Conservation (phyloP, 805 yeast species). For the Yamadazyma akitaensis region DNA sequence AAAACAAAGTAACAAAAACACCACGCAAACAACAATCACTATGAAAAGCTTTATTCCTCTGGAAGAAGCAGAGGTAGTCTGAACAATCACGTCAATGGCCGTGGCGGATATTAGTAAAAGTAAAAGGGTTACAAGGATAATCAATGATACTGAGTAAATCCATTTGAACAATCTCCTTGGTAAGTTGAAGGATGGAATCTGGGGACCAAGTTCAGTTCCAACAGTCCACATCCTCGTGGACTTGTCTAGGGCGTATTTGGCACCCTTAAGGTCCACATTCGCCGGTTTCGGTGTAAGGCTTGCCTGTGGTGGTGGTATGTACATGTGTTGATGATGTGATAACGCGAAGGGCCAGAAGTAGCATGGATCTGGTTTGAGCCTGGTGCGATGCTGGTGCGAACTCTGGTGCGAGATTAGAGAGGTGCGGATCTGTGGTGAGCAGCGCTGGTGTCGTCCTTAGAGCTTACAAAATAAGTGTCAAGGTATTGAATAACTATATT, state of each 20-base stretch:
- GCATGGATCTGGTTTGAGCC: background rate
- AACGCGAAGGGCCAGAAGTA: background rate
- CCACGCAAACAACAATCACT: constrained; percentile 67
- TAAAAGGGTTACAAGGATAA: constrained; percentile 20
- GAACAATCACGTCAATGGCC: constrained; percentile 74
- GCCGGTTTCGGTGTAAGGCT: background rate
- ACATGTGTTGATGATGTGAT: background rate
- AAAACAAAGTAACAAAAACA: constrained; percentile 50
- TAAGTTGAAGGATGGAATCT: constrained; percentile 12
- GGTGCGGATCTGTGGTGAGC: no score
- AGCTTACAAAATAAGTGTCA: no score
- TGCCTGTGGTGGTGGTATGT: constrained; percentile 3
- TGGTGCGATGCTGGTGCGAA: no score
- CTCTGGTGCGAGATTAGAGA: no score
- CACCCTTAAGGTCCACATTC: background rate
- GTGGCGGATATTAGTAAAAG: constrained; percentile 65
- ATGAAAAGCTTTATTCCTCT: constrained; percentile 80
- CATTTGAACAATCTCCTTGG: constrained; percentile 24
- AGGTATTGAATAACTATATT: no score
- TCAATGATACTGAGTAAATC: constrained; percentile 27
- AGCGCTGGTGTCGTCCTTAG: no score
- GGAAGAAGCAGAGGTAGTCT: constrained; percentile 49
- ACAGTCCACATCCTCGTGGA: constrained; percentile 1
- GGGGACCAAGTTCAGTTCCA: constrained; percentile 10
- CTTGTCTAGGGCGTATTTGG: background rate